Evolutionary conservation across 2,329 filamentous ascomycete species (phyloP), one percentile per base, ranked within the genome.

Genomic region (Claviceps sp.): DNA sequence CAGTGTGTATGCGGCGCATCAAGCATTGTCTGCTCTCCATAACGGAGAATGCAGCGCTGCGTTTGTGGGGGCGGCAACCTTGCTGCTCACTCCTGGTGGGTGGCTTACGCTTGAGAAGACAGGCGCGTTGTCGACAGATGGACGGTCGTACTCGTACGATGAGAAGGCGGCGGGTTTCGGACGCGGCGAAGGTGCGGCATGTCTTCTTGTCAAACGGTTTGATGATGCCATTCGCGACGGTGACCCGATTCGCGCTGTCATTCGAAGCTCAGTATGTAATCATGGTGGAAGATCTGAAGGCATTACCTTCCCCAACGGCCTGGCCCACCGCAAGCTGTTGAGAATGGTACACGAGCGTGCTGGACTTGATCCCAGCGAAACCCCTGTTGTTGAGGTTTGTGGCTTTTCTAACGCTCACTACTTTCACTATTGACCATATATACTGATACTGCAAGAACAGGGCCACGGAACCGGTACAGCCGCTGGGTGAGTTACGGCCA

Each of bases 81-180:
- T 57, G 41, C 47, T 50, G 5, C 40, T 58, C 2, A 47, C 43
- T 2, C 55, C 54, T 20, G 52, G 26, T 16, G 54, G 57, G 9
- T 62, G 56, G 52, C 44, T 54, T 11, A 24, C 40, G 7, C 48
- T 54, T 18, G 52, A 51, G 3, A 54, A 48, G 38, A 54, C 40
- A 14, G 52, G 52, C 26, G 58, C 72, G 55, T 57, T 62, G 48
- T 62, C 61, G 1, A 43, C 55, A 2, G 49, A 55, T 3, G 58
- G 59, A 3, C 54, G 51, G 7, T 68, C 64, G 52, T 63, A 65
- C 34, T 63, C 66, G 0, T 71, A 69, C 52, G 62, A 64, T 46
- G 56, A 55, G 3, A 56, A 57, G 11, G 74, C 70, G 0, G 64
- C 71, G 47, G 74, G 74, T 0, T 77, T 76, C 52, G 67, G 63